These are phyloP conservation scores for Sporothrix protearum DNA, from an alignment of 2,329 filamentous ascomycete genomes.

Conservation along the genomic window DNA sequence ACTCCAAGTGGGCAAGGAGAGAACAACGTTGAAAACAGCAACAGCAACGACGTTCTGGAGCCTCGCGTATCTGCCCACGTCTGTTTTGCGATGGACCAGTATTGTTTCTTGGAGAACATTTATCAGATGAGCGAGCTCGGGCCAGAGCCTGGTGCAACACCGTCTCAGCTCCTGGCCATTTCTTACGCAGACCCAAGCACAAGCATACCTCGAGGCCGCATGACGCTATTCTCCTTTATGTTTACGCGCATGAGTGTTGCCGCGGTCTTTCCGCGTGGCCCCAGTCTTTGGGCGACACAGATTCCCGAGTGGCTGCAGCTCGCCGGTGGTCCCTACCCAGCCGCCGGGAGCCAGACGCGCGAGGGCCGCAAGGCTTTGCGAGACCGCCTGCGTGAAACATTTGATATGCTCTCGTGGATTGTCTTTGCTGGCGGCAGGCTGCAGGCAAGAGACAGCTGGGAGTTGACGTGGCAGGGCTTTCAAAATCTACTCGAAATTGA, in stretches of 20 bases:
- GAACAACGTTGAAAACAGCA: not conserved
- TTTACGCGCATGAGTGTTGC: not conserved
- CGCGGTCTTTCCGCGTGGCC: not conserved
- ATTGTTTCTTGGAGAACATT: not conserved
- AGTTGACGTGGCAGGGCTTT: constrained; percentile 26
- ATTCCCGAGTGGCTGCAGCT: constrained; percentile 22
- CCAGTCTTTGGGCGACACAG: not conserved
- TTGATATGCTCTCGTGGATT: constrained; percentile 14
- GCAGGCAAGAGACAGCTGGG: constrained; percentile 10
- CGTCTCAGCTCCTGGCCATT: not conserved
- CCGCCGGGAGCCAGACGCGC: not conserved
- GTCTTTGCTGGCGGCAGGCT: constrained; percentile 12
- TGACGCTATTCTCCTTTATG: not conserved
- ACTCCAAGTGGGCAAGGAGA: not conserved
- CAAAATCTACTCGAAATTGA: constrained; percentile 18
- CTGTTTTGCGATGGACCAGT: constrained; percentile 20
- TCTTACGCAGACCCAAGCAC: too few relatives aligned
- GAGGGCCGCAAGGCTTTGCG: not conserved
- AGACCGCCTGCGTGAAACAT: not conserved
- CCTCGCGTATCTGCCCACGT: not conserved
- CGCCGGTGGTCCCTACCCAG: constrained; percentile 12
- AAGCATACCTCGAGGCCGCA: not conserved
- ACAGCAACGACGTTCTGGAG: not conserved
- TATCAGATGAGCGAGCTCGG: not conserved
- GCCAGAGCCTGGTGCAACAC: not conserved